Evolutionary conservation across 805 yeast species (phyloP).

Genomic region (Lipomyces lipofer): DNA sequence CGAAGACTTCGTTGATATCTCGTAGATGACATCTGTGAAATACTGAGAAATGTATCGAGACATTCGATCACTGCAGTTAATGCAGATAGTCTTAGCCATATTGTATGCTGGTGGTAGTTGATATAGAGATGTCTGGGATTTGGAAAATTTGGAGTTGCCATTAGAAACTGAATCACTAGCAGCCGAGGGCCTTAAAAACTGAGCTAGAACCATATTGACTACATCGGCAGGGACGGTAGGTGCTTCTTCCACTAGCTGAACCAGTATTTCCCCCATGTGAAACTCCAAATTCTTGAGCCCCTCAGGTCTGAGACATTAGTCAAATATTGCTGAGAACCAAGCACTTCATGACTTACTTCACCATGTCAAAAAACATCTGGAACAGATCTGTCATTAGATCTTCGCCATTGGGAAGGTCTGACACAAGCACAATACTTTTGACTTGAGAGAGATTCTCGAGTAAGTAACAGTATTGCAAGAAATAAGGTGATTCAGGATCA

Average conservation of each 20-base stretch:
- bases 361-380: slow-evolving; percentile 58
- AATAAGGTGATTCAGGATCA: slow-evolving; percentile 56
- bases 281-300: slow-evolving; percentile 51
- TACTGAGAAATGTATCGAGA: slow-evolving; percentile 75
- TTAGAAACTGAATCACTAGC: slow-evolving; percentile 27
- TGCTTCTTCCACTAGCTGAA: slow-evolving; percentile 72
- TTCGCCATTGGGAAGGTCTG: slow-evolving; percentile 69
- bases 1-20: slow-evolving; percentile 34
- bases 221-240: slow-evolving; percentile 62
- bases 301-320: slow-evolving; percentile 17
- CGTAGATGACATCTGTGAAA: slow-evolving; percentile 71
- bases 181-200: slow-evolving; percentile 49
- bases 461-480: slow-evolving; percentile 61
- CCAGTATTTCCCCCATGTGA: slow-evolving; percentile 66
- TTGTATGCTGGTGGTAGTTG: slow-evolving; percentile 58
- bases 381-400: slow-evolving; percentile 58
- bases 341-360: slow-evolving; percentile 37
- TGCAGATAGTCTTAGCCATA: slow-evolving; percentile 67
- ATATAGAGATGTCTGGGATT: slow-evolving; percentile 13
- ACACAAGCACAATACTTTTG: slow-evolving; percentile 67
- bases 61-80: slow-evolving; percentile 67
- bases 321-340: background rate
- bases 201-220: slow-evolving; percentile 63
- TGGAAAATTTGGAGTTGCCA: background rate
- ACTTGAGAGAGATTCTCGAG: slow-evolving; percentile 72